A percentile compares a stretch with the other conserved stretches of the same genome.
Evolutionary conservation across 1,139 yeast species (phyloP).

Genomic region (Ogataea hybrid): DNA sequence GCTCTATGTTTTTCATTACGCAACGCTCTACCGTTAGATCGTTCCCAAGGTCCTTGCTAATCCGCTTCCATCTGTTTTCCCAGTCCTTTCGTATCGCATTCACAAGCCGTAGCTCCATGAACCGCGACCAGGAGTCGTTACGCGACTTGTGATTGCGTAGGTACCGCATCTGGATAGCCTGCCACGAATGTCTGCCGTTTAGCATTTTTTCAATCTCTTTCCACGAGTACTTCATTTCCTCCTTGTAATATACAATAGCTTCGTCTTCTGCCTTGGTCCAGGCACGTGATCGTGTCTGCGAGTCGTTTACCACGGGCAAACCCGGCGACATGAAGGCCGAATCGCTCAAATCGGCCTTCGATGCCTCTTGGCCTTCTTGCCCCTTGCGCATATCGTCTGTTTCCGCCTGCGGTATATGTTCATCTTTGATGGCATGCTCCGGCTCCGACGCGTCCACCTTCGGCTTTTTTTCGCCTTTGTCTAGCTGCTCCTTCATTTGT

Average conservation of each 20-base stretch:
- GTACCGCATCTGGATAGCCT: constrained; percentile 44
- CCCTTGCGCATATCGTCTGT: background rate
- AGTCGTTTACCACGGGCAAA: background rate
- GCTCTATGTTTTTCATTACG: constrained; percentile 28
- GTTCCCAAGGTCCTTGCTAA: constrained; percentile 30
- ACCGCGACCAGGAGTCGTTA: constrained; percentile 33
- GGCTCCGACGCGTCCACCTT: constrained; percentile 1
- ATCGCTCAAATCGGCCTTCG: background rate
- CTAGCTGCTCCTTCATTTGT: constrained; percentile 18
- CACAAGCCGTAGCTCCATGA: constrained; percentile 32
- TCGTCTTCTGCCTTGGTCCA: constrained; percentile 41
- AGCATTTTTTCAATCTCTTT: constrained; percentile 35
- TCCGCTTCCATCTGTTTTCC: constrained; percentile 40
- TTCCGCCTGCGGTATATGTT: too few species aligned
- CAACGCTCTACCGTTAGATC: constrained; percentile 30
- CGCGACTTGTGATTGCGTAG: constrained; percentile 38
- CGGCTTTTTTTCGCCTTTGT: constrained; percentile 11
- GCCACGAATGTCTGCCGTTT: constrained; percentile 38
- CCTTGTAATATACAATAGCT: constrained; percentile 37
- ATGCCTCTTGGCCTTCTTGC: background rate
- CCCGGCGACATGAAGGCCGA: background rate
- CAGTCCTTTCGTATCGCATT: constrained; percentile 36
- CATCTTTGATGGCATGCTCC: too few species aligned
- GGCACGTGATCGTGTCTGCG: constrained; percentile 11
- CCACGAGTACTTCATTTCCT: constrained; percentile 38